Base-by-base conservation (phyloP, 2,329 filamentous ascomycete species). In the Fusarium floridanum region DNA sequence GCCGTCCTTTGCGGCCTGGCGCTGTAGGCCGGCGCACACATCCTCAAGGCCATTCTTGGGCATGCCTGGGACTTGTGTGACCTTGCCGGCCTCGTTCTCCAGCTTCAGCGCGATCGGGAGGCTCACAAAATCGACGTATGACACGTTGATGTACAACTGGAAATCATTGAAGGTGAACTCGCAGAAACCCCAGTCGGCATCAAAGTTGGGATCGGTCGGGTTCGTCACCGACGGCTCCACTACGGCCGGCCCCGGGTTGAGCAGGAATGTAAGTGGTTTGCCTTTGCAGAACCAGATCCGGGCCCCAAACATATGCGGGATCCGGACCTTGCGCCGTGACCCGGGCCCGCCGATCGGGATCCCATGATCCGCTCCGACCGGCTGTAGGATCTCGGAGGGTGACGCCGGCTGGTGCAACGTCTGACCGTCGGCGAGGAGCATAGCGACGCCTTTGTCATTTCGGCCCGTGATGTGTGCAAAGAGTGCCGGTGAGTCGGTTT, bases 211-310 rank as follows among this genome's bases (percentile, higher is more conserved):
- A 77, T 94, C 92, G 0, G 86, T 81, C 0, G 86, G 81, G 81
- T 95, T 95, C 36, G 89, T 92, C 29, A 92, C 90, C 11, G 91
- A 92, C 0, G 94, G 94, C 82, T 95, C 93, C 50, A 95, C 93
- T 16, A 95, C 86, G 2, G 90, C 91, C 8, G 93, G 91, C 17
- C 90, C 91, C 29, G 90, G 91, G 81, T 95, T 95, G 62, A 95
- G 81, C 14, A 90, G 85, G 82, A 95, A 95, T 1, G 87, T 90
- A 59, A 95, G 86, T 39, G 87, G 88, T 53, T 83, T 83, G 75
- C 88, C 89, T 68, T 89, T 85, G 66, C 87, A 90, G 81, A 94
- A 93, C 91, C 92, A 95, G 80, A 95, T 90, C 63, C 93, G 88
- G 2, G 90, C 93, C 24, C 92, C 93, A 4, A 89, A 91, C 29